phyloP scores from a whole-genome alignment of 495 filamentous ascomycete species.

The Xylaria cubensis region DNA sequence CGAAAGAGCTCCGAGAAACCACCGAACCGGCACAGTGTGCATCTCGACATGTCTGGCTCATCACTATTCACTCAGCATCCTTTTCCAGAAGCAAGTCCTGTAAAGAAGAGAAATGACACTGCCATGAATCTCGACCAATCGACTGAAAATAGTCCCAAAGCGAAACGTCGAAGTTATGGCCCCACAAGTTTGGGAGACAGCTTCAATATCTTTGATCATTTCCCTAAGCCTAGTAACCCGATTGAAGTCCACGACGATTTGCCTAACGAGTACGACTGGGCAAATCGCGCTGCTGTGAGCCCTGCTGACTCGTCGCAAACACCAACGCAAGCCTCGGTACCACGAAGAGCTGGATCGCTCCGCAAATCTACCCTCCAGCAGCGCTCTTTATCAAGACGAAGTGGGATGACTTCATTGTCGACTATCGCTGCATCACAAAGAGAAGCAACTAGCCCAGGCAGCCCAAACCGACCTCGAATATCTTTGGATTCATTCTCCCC shows the following conservation, averaged over 20 bases:
- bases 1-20: constrained; percentile 53
- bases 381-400: constrained; percentile 64
- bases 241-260: constrained; percentile 54
- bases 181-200: constrained; percentile 61
- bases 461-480: constrained; percentile 67
- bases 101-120: constrained; percentile 92
- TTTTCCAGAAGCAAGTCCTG: constrained; percentile 69
- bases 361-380: constrained; percentile 89
- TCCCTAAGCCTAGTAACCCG: constrained; percentile 44
- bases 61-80: constrained; percentile 55
- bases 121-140: constrained; percentile 84
- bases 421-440: constrained; percentile 49
- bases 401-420: constrained; percentile 19
- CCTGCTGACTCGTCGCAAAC: constrained; percentile 42
- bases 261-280: constrained; percentile 53
- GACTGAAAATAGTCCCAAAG: constrained; percentile 78
- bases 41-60: constrained; percentile 56
- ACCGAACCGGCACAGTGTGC: constrained; percentile 51
- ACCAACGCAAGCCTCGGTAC: constrained; percentile 41
- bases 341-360: constrained; percentile 70
- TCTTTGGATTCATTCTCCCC: constrained; percentile 78
- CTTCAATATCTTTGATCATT: constrained; percentile 76
- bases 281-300: constrained; percentile 34
- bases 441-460: constrained; percentile 58
- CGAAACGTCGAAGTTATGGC: constrained; percentile 85